Base-by-base conservation (phyloP, 179 eudicot genomes). In the Beta macrorhiza region DNA sequence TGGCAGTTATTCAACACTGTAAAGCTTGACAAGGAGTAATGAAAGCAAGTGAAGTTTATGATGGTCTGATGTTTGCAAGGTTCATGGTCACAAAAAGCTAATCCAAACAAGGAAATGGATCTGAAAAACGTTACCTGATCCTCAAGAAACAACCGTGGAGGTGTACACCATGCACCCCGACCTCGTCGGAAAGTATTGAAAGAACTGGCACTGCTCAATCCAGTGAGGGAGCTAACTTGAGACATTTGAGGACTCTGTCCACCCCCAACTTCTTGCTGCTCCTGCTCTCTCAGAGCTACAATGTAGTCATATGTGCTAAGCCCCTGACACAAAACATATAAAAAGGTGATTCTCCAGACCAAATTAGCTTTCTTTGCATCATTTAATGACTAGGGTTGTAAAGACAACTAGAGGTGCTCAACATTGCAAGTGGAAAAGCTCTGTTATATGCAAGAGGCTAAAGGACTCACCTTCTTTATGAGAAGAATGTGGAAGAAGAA, bases 221-320 rank as follows among this genome's bases (percentile, higher is more conserved):
- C 97, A 11, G 99, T 97, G 75, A 93, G 86, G 57, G 99, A 97
- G 91, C 99, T 97, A 53, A 83, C 93, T 68, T 85, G 92, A 15
- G 99, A 97, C 99, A 97, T 94, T 82, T 94, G 99, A 62, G 98
- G 97, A 83, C 99, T 97, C 83, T 94, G 99, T 79, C 93, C 97
- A 15, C 94, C 97, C 68, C 91, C 98, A 51, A 75, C 89, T 77
- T 87, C 97, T 88, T 88, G 92, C 79, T 95, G 98, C 67, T 97
- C 99, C 85, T 97, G 99, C 79, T 97, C 99, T 82, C 99, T 90
- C 78, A 97, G 86, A 73, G 99, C 99, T 82, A 97, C 94, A 47
- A 97, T 97, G 84, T 97, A 97, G 86, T 97, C 99, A 79, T 97
- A 97, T 55, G 99, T 97, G 89, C 97, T 97, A 32, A 97, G 90